Evolutionary conservation across 805 yeast species (phyloP).

Genomic region (Metschnikowia vanudenii): DNA sequence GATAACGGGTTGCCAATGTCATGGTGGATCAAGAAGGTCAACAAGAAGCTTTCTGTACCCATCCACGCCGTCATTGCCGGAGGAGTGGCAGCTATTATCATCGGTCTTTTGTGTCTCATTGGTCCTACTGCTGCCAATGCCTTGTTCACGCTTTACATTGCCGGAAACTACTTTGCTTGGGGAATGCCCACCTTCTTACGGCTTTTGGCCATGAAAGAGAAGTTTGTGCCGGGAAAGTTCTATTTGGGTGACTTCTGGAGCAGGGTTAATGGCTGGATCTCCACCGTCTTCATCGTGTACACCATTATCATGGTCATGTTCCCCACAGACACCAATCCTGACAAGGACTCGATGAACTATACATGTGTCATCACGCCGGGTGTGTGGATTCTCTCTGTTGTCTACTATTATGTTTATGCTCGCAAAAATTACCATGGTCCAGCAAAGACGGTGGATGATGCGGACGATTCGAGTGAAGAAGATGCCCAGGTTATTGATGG

Average conservation of each 20-base stretch:
- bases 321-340: conserved; percentile 48
- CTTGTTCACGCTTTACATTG: conserved; percentile 61
- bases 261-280: conserved; percentile 43
- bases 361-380: conserved; percentile 63
- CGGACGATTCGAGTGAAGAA: conserved; percentile 1
- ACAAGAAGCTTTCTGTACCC: conserved; percentile 59
- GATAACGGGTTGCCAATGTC: conserved; percentile 69
- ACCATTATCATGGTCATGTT: conserved; percentile 59
- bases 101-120: conserved; percentile 60
- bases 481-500: conserved; percentile 8
- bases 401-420: conserved; percentile 54
- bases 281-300: conserved; percentile 51
- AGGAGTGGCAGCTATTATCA: conserved; percentile 43
- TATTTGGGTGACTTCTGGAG: conserved; percentile 53
- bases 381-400: conserved; percentile 52
- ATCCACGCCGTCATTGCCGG: conserved; percentile 54
- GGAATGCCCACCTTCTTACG: conserved; percentile 54
- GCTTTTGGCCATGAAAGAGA: conserved; percentile 42
- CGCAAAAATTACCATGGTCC: conserved; percentile 61
- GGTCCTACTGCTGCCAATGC: conserved; percentile 63
- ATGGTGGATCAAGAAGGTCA: conserved; percentile 51
- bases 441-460: conserved; percentile 27
- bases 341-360: conserved; percentile 60
- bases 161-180: conserved; percentile 66
- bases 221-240: conserved; percentile 66